Base-by-base conservation (phyloP, 441 rosid genomes). In the Pelargonium cotyledonis region DNA sequence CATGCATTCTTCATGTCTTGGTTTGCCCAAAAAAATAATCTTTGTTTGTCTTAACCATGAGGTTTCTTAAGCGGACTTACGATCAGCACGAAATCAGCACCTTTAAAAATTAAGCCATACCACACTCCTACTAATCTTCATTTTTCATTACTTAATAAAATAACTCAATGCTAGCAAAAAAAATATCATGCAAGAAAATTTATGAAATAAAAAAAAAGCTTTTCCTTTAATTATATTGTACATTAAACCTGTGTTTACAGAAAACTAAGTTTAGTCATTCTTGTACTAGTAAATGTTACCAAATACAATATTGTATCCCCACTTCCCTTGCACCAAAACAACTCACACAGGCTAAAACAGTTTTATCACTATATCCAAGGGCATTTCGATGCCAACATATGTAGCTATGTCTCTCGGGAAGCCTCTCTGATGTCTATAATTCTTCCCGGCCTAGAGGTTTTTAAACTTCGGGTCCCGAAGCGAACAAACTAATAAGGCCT, bases 391-490 rank as follows among this genome's bases (percentile, higher is more conserved):
- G 41, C 3, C 41, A 6, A 38, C 8, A 38, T 6, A 38, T 38
- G 8, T 38, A 7, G 8, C 41, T 38, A 31, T 31, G 38, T 31
- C 41, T 38, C 41, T 38, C 8, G 41, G 41, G 41, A 38, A 38
- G 8, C 41, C 0, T 38, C 38, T 0, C 38, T 6, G 38, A 31
- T 31, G 38, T 31, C 38, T 6, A 31, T 16, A 6, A 11, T 57
- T 57, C 62, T 57, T 57, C 62, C 29, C 62, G 8, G 62, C 11
- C 29, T 57, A 3, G 58, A 51, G 29, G 63, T 19, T 19, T 18
- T 58, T 85, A 88, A 69, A 91, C 83, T 75, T 82, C 93, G 11
- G 98, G 97, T 77, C 98, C 98, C 26, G 96, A 82, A 4, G 98
- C 97, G 64, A 94, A 91, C 57, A 94, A 80, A 74, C 86, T 82